These are phyloP conservation scores for Aspergillus sparsus DNA, from an alignment of 495 filamentous ascomycete genomes.

Conservation along the genomic window DNA sequence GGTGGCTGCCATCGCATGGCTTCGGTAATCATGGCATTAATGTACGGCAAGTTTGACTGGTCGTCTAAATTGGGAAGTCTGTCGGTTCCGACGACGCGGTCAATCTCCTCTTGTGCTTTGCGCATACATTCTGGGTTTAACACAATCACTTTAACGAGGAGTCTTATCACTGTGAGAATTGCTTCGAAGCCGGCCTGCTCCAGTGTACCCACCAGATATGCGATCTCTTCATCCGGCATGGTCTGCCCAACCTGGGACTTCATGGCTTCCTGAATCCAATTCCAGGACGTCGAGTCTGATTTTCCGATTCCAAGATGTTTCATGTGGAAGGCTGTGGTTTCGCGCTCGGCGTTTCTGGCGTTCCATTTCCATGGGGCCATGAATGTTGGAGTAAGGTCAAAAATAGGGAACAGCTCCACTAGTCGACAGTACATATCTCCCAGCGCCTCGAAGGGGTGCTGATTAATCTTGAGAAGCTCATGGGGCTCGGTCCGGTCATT, in stretches of 20 bases:
- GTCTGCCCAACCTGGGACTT: too few species aligned
- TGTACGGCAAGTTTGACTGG: conserved; percentile 42
- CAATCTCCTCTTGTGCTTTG: conserved; percentile 32
- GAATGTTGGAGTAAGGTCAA: too few species aligned
- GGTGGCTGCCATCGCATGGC: conserved; percentile 60
- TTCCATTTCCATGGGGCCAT: too few species aligned
- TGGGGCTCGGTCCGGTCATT: background rate
- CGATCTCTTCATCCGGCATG: conserved; percentile 25
- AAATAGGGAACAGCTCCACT: too few species aligned
- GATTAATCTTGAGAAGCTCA: background rate
- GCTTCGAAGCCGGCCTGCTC: conserved; percentile 40
- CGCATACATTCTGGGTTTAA: conserved; percentile 17
- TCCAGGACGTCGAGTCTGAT: too few species aligned
- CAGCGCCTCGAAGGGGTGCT: background rate
- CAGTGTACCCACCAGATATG: conserved; percentile 37
- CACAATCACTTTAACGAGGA: conserved; percentile 32
- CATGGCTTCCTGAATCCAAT: too few species aligned
- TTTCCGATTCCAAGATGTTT: too few species aligned
- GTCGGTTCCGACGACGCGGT: conserved; percentile 35
- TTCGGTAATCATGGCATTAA: conserved; percentile 61
- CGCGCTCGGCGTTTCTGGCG: too few species aligned
- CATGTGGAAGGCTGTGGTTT: too few species aligned
- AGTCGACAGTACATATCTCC: background rate
- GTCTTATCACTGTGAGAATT: conserved; percentile 29
- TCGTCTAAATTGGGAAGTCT: conserved; percentile 51